A percentile compares a stretch with the other conserved stretches of the same genome.
These are phyloP conservation scores for Apocynum venetum DNA, from an alignment of 257 asterid species.

Conservation along the genomic window DNA sequence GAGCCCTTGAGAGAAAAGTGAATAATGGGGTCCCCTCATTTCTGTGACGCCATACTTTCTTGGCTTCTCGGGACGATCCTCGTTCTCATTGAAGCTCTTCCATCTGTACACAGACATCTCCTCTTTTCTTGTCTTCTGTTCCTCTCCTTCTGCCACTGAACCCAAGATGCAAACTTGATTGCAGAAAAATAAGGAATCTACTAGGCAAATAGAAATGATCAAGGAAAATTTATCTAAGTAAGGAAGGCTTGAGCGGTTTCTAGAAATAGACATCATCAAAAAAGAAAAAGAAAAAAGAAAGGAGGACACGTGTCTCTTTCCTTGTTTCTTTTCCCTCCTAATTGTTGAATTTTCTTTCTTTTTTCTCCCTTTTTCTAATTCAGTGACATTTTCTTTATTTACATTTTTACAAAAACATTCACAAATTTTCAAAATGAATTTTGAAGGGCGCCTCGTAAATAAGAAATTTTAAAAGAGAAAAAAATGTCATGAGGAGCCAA, in stretches of 20 bases:
- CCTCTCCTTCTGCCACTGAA: not conserved
- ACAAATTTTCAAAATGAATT: too few relatives aligned
- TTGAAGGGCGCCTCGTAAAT: too few relatives aligned
- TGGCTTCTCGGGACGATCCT: conserved; percentile 95
- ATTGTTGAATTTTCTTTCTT: too few relatives aligned
- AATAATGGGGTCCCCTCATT: conserved; percentile 67
- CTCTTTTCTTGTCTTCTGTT: conserved; percentile 3
- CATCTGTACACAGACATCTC: conserved; percentile 60
- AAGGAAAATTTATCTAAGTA: not conserved
- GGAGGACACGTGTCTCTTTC: too few relatives aligned
- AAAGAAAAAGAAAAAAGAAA: too few relatives aligned
- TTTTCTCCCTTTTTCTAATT: too few relatives aligned
- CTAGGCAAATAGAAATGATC: too few relatives aligned
- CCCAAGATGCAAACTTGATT: not conserved
- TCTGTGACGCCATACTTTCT: conserved; percentile 81
- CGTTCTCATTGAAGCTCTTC: conserved; percentile 88
- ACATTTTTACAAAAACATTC: too few relatives aligned
- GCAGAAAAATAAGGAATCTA: not conserved
- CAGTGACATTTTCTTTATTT: too few relatives aligned
- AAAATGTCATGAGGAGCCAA: too few relatives aligned
- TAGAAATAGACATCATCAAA: conserved; percentile 23
- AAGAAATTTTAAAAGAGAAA: too few relatives aligned
- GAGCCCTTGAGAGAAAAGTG: conserved; percentile 64
- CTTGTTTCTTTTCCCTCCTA: too few relatives aligned
- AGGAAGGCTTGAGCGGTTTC: conserved; percentile 53